These are phyloP conservation scores for Suillus cothurnatus DNA, from an alignment of 768 basidiomycete species.

Conservation along the genomic window DNA sequence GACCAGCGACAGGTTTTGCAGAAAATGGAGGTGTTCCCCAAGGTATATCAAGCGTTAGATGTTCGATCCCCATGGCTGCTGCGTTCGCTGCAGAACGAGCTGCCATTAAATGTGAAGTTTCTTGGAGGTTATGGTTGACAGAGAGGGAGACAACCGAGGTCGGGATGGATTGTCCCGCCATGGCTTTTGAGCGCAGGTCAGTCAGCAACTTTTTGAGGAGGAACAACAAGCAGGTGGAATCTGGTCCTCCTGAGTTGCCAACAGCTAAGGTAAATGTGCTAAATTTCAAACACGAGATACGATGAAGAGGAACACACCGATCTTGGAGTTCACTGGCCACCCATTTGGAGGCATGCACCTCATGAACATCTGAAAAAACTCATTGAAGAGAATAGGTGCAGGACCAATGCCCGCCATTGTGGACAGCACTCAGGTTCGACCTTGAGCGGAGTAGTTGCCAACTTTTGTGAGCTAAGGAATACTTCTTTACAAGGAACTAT, in stretches of 20 bases:
- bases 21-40: conserved; percentile 64
- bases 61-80: conserved; percentile 42
- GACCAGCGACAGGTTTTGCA: conserved; percentile 38
- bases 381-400: conserved; percentile 43
- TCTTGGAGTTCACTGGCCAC: conserved; percentile 41
- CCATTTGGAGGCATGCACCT: conserved; percentile 50
- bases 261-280: conserved; percentile 46
- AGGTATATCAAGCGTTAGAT: conserved; percentile 48
- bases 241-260: conserved; percentile 81
- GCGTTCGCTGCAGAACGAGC: conserved; percentile 47
- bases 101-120: conserved; percentile 58
- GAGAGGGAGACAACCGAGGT: conserved; percentile 55
- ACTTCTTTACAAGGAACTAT: not conserved
- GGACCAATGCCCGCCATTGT: conserved; percentile 1
- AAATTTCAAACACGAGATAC: not conserved
- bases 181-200: conserved; percentile 16
- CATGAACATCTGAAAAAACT: conserved; percentile 52
- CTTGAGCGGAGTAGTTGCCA: not conserved
- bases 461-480: not conserved
- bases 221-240: conserved; percentile 79
- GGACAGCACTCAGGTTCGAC: not conserved
- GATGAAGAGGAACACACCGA: conserved; percentile 39
- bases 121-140: conserved; percentile 72
- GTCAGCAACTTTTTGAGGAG: conserved; percentile 53
- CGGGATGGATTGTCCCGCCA: conserved; percentile 19